Base-by-base conservation (phyloP, 345 rosid species). In the Kernera saxatilis region DNA sequence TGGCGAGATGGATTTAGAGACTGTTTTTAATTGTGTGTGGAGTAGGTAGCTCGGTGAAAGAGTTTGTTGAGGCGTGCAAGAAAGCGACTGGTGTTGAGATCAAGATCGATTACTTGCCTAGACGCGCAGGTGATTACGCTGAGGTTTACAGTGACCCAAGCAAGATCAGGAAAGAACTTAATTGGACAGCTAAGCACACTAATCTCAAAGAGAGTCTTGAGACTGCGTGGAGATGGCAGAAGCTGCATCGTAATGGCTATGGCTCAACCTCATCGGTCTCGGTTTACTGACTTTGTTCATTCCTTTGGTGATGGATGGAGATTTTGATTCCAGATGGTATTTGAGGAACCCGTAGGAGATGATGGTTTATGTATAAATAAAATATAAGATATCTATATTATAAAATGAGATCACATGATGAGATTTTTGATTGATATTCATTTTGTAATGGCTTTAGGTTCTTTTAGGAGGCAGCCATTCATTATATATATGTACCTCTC, bases 201-300 rank as follows among this genome's bases (percentile, higher is more conserved):
- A 82, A 85, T 74, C 87, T 87, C 27, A 77, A 77, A 49, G 63
- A 80, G 78, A 83, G 87, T 67, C 81, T 85, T 69, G 73, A 70
- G 78, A 66, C 75, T 18, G 89, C 92, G 0, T 87, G 92, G 92
- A 82, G 74, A 85, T 85, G 89, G 92, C 89, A 87, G 72, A 83
- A 82, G 71, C 51, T 67, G 5, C 89, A 85, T 71, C 69, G 77
- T 37, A 50, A 85, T 29, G 89, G 89, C 71, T 87, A 83, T 56
- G 83, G 76, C 17, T 62, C 3, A 45, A 49, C 64, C 65, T 69
- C 79, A 3, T 70, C 54, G 3, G 14, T 69, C 53, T 64, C 71
- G 21, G 53, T 40, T 46, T 76, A 76, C 67, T 76, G 61, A 76
- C 74, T 53, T 75, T 69, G 27, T 52, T 60, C 64, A 52, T 43